Evolutionary conservation across 345 rosid species (phyloP), one percentile per base, ranked within the genome.

Genomic region (Rhizophora apiculata): DNA sequence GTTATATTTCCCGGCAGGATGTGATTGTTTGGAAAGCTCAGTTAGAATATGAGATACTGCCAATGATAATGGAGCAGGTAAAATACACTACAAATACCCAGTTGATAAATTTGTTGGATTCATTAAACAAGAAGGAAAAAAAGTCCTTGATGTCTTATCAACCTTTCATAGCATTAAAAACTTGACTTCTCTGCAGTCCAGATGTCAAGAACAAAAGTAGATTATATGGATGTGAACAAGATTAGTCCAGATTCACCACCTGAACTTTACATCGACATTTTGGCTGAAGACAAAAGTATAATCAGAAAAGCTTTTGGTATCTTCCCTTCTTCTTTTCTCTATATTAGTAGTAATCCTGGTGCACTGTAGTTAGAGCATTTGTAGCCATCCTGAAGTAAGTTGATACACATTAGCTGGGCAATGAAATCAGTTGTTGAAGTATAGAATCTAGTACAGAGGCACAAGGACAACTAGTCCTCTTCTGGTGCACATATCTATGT

Each of bases 181-280:
- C 80, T 89, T 94, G 86, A 87, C 92, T 92, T 87, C 79, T 89
- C 76, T 84, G 74, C 97, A 91, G 95, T 91, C 89, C 96, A 94
- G 98, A 87, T 94, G 85, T 94, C 91, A 79, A 94, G 86, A 82
- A 85, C 72, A 77, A 85, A 82, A 74, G 83, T 82, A 65, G 86
- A 83, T 29, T 94, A 85, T 83, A 94, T 87, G 86, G 98, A 94
- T 75, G 76, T 80, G 88, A 94, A 80, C 86, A 85, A 75, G 71
- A 74, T 88, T 74, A 74, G 77, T 72, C 70, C 83, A 1, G 84
- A 85, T 68, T 73, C 80, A 26, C 73, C 87, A 16, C 87, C 92
- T 0, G 96, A 88, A 70, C 85, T 91, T 72, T 79, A 86, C 79
- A 67, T 83, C 69, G 98, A 94, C 82, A 76, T 87, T 83, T 73